Percentiles rank a stretch among this genome's conserved stretches.
Evolutionary conservation across 192 early-diverging fungal genomes (phyloP).

Genomic region (Chytriomyces confervae): DNA sequence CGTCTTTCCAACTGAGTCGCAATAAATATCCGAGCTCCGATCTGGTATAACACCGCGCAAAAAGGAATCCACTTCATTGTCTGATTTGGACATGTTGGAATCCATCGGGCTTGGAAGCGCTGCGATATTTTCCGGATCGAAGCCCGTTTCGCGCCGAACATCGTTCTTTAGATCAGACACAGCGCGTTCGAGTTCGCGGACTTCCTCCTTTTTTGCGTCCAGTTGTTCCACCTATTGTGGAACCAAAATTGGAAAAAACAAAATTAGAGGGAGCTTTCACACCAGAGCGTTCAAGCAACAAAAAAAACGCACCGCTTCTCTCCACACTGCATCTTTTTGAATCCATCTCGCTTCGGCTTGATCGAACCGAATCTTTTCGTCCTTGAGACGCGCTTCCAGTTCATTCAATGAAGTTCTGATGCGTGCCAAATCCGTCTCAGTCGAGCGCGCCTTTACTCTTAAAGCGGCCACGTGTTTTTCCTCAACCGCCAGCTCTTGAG

Average conservation of each 20-base stretch:
- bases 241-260: neutral
- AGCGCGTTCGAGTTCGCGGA: conserved; percentile 21
- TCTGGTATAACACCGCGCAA: neutral
- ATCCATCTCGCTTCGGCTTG: conserved; percentile 22
- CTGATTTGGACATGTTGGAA: neutral
- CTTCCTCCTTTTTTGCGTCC: conserved; percentile 4
- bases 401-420: conserved; percentile 10
- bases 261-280: neutral
- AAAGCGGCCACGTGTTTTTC: conserved; percentile 15
- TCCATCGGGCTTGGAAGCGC: neutral
- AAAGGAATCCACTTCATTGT: conserved; percentile 1
- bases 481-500: conserved; percentile 3
- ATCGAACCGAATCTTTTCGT: conserved; percentile 6
- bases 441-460: conserved; percentile 8
- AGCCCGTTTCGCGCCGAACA: conserved; percentile 25
- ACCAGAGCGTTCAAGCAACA: neutral
- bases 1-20: conserved; percentile 5
- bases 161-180: conserved; percentile 26
- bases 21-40: neutral
- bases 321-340: conserved; percentile 22
- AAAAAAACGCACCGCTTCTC: conserved; percentile 16
- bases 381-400: conserved; percentile 24
- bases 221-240: conserved; percentile 5
- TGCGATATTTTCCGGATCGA: conserved; percentile 27
- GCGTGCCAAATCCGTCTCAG: neutral